Evolutionary conservation across 371 early-diverging fungal genomes (phyloP).

Genomic region (Syncephalastrum racemosum): DNA sequence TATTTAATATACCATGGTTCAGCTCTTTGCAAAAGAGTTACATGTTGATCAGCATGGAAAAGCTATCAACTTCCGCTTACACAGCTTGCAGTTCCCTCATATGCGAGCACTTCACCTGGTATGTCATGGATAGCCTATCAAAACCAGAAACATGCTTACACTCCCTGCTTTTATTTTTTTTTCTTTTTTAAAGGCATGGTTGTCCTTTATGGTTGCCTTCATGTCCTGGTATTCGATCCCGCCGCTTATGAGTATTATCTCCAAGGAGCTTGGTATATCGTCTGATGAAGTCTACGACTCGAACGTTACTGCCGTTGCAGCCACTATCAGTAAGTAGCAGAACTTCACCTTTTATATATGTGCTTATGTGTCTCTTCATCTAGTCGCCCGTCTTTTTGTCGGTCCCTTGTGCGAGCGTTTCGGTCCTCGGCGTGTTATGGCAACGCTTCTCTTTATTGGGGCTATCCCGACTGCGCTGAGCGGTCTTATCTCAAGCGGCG

Average conservation of each 20-base stretch:
- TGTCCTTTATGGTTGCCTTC: slow-evolving; percentile 38
- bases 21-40: slow-evolving; percentile 14
- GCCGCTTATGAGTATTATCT: slow-evolving; percentile 41
- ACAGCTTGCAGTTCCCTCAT: slow-evolving; percentile 16
- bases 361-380: slow-evolving; percentile 10
- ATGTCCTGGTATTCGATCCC: slow-evolving; percentile 63
- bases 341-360: too few species aligned
- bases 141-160: not conserved
- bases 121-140: not conserved
- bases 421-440: slow-evolving; percentile 58
- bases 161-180: slow-evolving; percentile 7
- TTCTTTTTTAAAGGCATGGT: slow-evolving; percentile 25
- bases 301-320: slow-evolving; percentile 36
- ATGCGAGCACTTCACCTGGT: slow-evolving; percentile 26
- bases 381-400: slow-evolving; percentile 36
- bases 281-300: slow-evolving; percentile 22
- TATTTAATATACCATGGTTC: slow-evolving; percentile 5
- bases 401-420: slow-evolving; percentile 54
- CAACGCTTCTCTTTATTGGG: slow-evolving; percentile 44
- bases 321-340: slow-evolving; percentile 29
- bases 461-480: slow-evolving; percentile 47
- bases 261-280: slow-evolving; percentile 18
- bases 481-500: slow-evolving; percentile 38
- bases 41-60: slow-evolving; percentile 22
- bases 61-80: slow-evolving; percentile 21